Percentiles rank a stretch among this genome's conserved stretches.
These are phyloP conservation scores for Cladophialophora carrionii DNA, from an alignment of 2,329 filamentous ascomycete genomes.

Conservation along the genomic window DNA sequence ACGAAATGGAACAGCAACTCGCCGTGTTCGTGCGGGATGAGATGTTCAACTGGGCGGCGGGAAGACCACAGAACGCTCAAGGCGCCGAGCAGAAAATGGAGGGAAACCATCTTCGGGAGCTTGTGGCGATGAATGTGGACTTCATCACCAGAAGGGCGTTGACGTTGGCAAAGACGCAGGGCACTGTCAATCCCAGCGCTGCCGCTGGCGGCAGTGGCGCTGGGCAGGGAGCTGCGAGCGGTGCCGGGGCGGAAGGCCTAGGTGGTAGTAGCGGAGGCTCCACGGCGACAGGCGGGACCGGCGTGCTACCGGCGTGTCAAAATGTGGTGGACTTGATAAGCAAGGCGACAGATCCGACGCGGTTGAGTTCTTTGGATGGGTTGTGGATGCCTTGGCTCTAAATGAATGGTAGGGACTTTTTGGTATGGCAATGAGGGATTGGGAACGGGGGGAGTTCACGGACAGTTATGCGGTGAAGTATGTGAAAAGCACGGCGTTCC, in stretches of 20 bases:
- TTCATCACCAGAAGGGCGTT: conserved; percentile 88
- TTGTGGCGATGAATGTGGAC: conserved; percentile 84
- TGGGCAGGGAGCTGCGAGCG: neutral
- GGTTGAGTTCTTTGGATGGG: conserved; percentile 83
- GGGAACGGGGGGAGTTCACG: neutral
- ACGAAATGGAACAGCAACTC: conserved; percentile 90
- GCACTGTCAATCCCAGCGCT: conserved; percentile 19
- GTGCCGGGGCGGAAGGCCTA: neutral
- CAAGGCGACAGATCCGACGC: conserved; percentile 89
- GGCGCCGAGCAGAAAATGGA: conserved; percentile 52
- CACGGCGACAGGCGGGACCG: conserved; percentile 41
- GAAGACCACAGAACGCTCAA: conserved; percentile 41
- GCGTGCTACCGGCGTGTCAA: conserved; percentile 88
- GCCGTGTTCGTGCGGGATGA: conserved; percentile 95
- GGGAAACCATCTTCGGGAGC: conserved; percentile 72
- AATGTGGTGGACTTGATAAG: conserved; percentile 93
- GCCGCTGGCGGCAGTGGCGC: conserved; percentile 4
- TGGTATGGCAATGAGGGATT: neutral
- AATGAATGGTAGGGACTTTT: neutral
- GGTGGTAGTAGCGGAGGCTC: conserved; percentile 2
- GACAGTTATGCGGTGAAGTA: neutral
- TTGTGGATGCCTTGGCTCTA: conserved; percentile 97
- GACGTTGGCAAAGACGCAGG: conserved; percentile 71
- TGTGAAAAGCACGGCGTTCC: conserved; percentile 2
- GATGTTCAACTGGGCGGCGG: conserved; percentile 96